These are phyloP conservation scores for Mycena vitilis DNA, from an alignment of 768 basidiomycete species.

Conservation along the genomic window DNA sequence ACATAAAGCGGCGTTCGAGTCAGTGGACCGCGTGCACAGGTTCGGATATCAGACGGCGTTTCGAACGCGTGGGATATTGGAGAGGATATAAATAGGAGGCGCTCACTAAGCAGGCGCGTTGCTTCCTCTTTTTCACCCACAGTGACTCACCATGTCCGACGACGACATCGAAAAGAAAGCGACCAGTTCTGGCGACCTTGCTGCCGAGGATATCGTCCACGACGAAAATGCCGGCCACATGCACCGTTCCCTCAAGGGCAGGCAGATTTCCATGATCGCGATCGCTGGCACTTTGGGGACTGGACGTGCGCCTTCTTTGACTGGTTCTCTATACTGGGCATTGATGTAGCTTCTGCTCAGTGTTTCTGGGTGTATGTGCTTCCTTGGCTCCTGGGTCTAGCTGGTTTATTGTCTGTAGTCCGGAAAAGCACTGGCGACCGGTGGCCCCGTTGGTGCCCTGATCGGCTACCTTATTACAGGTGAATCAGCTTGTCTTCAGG, in stretches of 20 bases:
- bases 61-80: too few species aligned
- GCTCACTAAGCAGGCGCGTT: too few species aligned
- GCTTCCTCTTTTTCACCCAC: slow-evolving; percentile 4
- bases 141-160: slow-evolving; percentile 30
- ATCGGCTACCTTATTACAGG: slow-evolving; percentile 53
- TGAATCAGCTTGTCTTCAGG: too few species aligned
- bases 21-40: neutral
- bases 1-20: neutral
- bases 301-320: slow-evolving; percentile 38
- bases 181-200: slow-evolving; percentile 22
- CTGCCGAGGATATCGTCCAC: slow-evolving; percentile 27
- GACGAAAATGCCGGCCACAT: slow-evolving; percentile 30
- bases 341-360: slow-evolving; percentile 2
- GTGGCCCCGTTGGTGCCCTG: slow-evolving; percentile 59
- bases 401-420: slow-evolving; percentile 22
- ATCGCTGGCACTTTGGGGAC: slow-evolving; percentile 48
- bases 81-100: too few species aligned
- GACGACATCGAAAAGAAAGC: slow-evolving; percentile 38
- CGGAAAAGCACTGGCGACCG: slow-evolving; percentile 51
- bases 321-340: too few species aligned
- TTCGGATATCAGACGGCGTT: too few species aligned
- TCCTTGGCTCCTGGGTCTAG: neutral
- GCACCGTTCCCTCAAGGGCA: slow-evolving; percentile 46
- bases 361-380: slow-evolving; percentile 34
- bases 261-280: slow-evolving; percentile 50